These are phyloP conservation scores for Sporothrix inflata DNA, from an alignment of 2,329 filamentous ascomycete genomes.

Conservation along the genomic window DNA sequence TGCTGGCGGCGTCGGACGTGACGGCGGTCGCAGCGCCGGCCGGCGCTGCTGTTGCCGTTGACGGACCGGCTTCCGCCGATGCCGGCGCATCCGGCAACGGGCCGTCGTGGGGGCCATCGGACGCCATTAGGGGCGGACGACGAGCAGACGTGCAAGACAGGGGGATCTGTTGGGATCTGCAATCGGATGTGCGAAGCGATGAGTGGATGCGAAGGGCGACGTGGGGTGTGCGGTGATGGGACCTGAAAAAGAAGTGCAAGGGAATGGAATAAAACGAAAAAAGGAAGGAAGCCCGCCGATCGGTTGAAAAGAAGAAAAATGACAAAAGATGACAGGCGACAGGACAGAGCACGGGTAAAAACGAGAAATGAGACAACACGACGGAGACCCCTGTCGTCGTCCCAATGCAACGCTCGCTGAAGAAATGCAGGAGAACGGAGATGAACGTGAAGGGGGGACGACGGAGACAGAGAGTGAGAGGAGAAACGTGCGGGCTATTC, in stretches of 20 bases:
- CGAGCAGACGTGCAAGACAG: not conserved
- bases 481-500: not conserved
- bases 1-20: not conserved
- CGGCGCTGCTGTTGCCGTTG: not conserved
- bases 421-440: not conserved
- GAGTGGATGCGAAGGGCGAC: not conserved
- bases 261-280: not conserved
- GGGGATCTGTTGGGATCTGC: not conserved
- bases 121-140: not conserved
- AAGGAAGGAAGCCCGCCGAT: not conserved
- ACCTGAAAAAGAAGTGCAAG: not conserved
- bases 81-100: not conserved
- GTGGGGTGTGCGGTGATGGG: not conserved
- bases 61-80: not conserved
- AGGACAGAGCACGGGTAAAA: not conserved
- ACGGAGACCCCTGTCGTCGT: not conserved
- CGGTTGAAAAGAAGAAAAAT: not conserved
- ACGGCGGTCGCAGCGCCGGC: not conserved
- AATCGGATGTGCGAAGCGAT: not conserved
- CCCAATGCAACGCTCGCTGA: conserved; percentile 10
- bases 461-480: no score
- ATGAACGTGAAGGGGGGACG: not conserved
- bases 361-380: not conserved
- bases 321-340: not conserved
- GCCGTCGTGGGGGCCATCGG: not conserved